Evolutionary conservation across 495 filamentous ascomycete species (phyloP).

Genomic region (Chaetomium tenue): DNA sequence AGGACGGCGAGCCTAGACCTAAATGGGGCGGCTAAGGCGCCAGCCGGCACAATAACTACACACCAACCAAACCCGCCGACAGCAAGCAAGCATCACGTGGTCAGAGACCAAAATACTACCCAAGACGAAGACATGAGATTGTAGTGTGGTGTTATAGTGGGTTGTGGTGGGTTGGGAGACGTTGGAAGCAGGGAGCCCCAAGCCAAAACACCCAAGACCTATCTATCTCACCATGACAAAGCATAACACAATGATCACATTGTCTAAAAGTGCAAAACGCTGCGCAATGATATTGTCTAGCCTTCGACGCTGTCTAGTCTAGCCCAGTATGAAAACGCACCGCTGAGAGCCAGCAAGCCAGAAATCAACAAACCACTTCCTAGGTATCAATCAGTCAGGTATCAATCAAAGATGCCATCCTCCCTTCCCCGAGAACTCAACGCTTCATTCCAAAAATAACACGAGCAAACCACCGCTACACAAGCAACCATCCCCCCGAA

Average conservation of each 20-base stretch:
- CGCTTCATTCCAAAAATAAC: not conserved
- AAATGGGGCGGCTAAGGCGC: too few species aligned
- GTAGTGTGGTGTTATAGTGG: too few species aligned
- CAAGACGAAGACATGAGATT: too few species aligned
- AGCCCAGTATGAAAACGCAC: slow-evolving; percentile 2
- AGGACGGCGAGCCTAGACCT: too few species aligned
- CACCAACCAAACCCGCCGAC: too few species aligned
- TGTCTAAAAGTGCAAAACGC: not conserved
- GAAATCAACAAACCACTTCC: not conserved
- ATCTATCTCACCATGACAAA: not conserved
- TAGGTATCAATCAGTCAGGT: slow-evolving; percentile 4
- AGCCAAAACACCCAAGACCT: not conserved
- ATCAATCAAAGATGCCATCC: not conserved
- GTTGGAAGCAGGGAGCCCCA: not conserved
- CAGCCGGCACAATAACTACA: too few species aligned
- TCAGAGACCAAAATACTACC: too few species aligned
- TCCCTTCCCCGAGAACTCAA: not conserved
- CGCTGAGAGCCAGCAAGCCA: not conserved
- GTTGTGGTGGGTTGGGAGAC: too few species aligned
- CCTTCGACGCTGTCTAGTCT: slow-evolving; percentile 9
- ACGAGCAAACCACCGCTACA: not conserved
- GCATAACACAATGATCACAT: not conserved
- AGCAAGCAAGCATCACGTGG: too few species aligned
- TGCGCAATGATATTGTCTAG: not conserved
- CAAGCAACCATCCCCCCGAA: not conserved